phyloP scores from a whole-genome alignment of 164 flowering plant genomes.

The Annona squamosa region DNA sequence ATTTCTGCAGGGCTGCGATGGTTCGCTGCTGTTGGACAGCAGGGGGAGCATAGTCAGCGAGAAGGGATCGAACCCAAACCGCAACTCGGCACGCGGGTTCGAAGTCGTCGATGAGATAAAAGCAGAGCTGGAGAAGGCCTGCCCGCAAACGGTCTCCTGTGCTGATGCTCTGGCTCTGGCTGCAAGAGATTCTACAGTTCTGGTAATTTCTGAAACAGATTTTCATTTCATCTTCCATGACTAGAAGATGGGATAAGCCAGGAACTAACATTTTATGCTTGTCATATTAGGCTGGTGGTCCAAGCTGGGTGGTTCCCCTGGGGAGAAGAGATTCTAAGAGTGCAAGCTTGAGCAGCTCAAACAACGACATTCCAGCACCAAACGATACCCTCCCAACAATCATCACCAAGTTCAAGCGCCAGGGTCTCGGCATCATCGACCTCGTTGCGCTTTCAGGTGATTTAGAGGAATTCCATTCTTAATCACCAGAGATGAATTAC shows the following conservation, averaged over 20 bases:
- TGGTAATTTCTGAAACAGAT: slow-evolving; percentile 27
- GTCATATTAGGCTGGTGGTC: slow-evolving; percentile 65
- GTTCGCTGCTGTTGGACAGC: slow-evolving; percentile 66
- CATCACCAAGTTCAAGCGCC: slow-evolving; percentile 69
- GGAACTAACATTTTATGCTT: background rate
- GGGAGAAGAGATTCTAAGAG: slow-evolving; percentile 83
- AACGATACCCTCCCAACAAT: slow-evolving; percentile 91
- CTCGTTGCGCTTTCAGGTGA: slow-evolving; percentile 90
- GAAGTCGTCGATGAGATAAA: slow-evolving; percentile 84
- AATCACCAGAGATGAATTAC: too few species aligned
- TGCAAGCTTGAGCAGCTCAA: slow-evolving; percentile 89
- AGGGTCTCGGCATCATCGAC: slow-evolving; percentile 72
- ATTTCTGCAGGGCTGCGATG: slow-evolving; percentile 80
- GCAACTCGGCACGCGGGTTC: slow-evolving; percentile 74
- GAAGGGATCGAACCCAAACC: slow-evolving; percentile 62
- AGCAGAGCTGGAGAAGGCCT: slow-evolving; percentile 69
- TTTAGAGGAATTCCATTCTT: background rate
- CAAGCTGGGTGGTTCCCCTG: slow-evolving; percentile 83
- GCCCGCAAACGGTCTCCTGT: slow-evolving; percentile 89
- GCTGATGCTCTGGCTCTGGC: slow-evolving; percentile 81
- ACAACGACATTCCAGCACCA: slow-evolving; percentile 91
- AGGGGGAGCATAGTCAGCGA: slow-evolving; percentile 55
- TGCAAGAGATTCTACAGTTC: slow-evolving; percentile 87
- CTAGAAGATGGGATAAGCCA: background rate
- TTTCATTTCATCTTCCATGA: background rate